These are phyloP conservation scores for Suhomyces yuchorum DNA, from an alignment of 1,139 yeast species.

Conservation along the genomic window DNA sequence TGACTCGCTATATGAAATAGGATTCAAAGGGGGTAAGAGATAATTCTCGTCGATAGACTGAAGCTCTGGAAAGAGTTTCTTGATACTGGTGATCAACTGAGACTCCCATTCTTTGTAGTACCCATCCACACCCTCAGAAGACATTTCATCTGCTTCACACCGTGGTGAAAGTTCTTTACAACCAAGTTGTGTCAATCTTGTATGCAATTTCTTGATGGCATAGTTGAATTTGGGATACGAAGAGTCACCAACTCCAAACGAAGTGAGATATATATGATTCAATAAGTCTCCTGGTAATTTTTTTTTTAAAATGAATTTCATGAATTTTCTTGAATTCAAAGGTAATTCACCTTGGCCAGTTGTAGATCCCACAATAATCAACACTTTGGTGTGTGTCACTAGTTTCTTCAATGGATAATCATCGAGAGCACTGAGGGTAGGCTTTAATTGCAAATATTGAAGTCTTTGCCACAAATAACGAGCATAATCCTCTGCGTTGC, in stretches of 20 bases:
- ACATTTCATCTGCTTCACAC: constrained; percentile 88
- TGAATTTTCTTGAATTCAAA: constrained; percentile 66
- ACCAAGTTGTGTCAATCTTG: constrained; percentile 78
- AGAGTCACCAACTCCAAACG: constrained; percentile 95
- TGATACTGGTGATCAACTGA: constrained; percentile 47
- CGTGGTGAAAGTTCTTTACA: constrained; percentile 70
- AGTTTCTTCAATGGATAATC: constrained; percentile 57
- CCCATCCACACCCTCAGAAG: constrained; percentile 77
- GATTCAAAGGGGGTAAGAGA: constrained; percentile 48
- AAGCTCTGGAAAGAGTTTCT: constrained; percentile 40
- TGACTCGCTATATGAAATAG: constrained; percentile 18
- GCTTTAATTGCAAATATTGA: constrained; percentile 56
- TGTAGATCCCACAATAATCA: constrained; percentile 79
- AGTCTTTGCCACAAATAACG: constrained; percentile 58
- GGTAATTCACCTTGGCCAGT: constrained; percentile 98
- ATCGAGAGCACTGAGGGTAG: constrained; percentile 59
- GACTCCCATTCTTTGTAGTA: constrained; percentile 76
- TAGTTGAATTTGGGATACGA: constrained; percentile 85
- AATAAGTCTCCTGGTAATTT: constrained; percentile 67
- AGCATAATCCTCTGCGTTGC: constrained; percentile 88
- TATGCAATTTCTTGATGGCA: constrained; percentile 81
- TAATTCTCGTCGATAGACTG: constrained; percentile 36
- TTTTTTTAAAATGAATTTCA: constrained; percentile 71
- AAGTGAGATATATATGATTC: constrained; percentile 61
- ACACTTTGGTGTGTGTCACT: constrained; percentile 48